Base-by-base conservation (phyloP, 1,284 basidiomycete species). In the Apiotrichum gracile region DNA sequence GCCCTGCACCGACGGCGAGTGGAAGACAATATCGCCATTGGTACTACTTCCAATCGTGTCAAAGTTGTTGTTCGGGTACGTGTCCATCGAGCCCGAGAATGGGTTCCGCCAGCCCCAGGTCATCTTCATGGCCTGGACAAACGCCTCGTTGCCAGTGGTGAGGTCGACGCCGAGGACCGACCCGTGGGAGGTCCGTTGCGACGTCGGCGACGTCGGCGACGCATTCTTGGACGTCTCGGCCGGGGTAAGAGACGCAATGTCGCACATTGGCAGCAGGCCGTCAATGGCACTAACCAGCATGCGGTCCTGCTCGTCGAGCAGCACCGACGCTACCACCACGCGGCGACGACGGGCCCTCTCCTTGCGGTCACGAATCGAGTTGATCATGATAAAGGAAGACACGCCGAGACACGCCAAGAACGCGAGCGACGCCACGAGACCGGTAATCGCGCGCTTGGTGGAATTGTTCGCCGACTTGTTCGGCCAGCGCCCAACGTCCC, bases 91-190 rank as follows among this genome's bases (percentile, higher is more conserved):
- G 3, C 64, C 52, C 40, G 56, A 49, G 31, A 61, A 60, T 1
- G 70, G 65, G 42, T 70, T 69, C 10, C 67, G 64, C 77, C 77
- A 78, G 4, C 64, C 61, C 76, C 76, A 78, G 4, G 74, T 74
- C 47, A 70, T 62, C 42, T 70, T 69, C 27, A 78, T 57, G 10
- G 76, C 74, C 21, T 73, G 70, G 33, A 77, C 64, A 49, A 78
- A 78, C 0, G 76, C 75, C 8, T 76, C 76, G 54, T 78, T 75
- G 25, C 66, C 70, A 0, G 69, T 62, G 1, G 68, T 67, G 39
- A 78, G 63, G 51, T 77, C 76, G 54, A 77, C 66, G 29, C 73
- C 70, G 10, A 76, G 62, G 6, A 70, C 63, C 5, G 52, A 57
- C 16, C 58, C 54, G 26, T 24, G n/a, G n/a, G n/a, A n/a, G n/a